Evolutionary conservation across 2,329 filamentous ascomycete species (phyloP), one percentile per base, ranked within the genome.

Genomic region (Lizonia empirigonia): DNA sequence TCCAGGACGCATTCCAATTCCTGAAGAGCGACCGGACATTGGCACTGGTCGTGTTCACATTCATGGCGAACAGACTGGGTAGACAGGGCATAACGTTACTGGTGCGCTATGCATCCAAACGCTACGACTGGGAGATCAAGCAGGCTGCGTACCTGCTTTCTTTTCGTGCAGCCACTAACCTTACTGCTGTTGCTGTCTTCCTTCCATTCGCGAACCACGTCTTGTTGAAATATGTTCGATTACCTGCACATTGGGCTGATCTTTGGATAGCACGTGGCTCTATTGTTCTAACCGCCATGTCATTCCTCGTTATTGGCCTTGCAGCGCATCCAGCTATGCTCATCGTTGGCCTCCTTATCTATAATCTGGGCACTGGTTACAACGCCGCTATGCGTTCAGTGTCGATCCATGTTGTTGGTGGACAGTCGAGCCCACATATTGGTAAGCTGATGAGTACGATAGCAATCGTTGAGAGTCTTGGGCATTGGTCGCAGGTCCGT

Each of bases 81-180:
- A 72, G 77, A 20, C 77, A 78, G 38, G 75, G 77, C 8, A 67
- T 77, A 13, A 76, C 73, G 55, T 72, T 81, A 44, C 60, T 81
- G 12, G 70, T 80, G n/a, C 77, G 79, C 50, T 82, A 82, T 58
- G 76, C 80, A 15, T 81, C 78, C 1, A 77, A 76, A n/a, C 71
- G 79, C 19, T 82, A 80, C 47, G 59, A 64, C 19, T 81, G 78
- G 77, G 74, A 75, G 26, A 68, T 82, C 15, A 76, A 78, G 46
- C 63, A 71, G 36, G 70, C 70, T 8, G 63, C 68, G 9, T 71
- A 71, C 29, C 63, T 80, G 16, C 68, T 78, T 4, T 78, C 78
- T 0, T 73, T 79, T 41, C 76, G 78, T 50, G 77, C 78, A 2
- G 76, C 73, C 2, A 71, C 79, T 7, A 79, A 77, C 26, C 75